phyloP scores from a whole-genome alignment of 2,329 filamentous ascomycete genomes.

The Penicillium brevicompactum region DNA sequence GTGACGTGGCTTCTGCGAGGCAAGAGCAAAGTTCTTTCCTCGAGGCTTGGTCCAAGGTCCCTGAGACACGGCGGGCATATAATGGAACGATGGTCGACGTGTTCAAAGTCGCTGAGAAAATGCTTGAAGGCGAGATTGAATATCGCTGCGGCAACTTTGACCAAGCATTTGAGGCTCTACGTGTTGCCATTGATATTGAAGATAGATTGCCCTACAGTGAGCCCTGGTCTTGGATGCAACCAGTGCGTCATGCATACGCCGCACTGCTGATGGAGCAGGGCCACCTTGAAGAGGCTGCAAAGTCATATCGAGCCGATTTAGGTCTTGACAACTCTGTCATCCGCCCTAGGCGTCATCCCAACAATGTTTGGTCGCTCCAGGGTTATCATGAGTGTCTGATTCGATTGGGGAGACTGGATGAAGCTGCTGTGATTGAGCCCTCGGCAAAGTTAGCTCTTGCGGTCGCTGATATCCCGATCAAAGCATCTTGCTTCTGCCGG shows the following conservation, averaged over 20 bases:
- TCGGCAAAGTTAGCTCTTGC: slow-evolving; percentile 55
- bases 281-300: slow-evolving; percentile 54
- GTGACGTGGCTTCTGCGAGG: slow-evolving; percentile 55
- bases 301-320: slow-evolving; percentile 61
- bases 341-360: slow-evolving; percentile 64
- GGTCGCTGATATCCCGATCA: slow-evolving; percentile 60
- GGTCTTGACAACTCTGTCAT: slow-evolving; percentile 61
- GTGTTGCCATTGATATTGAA: slow-evolving; percentile 59
- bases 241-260: slow-evolving; percentile 68
- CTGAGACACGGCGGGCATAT: slow-evolving; percentile 63
- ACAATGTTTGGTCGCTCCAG: slow-evolving; percentile 73
- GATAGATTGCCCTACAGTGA: slow-evolving; percentile 69
- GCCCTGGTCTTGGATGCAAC: slow-evolving; percentile 79
- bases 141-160: slow-evolving; percentile 64
- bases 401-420: slow-evolving; percentile 51
- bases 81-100: slow-evolving; percentile 67
- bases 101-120: slow-evolving; percentile 60
- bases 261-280: slow-evolving; percentile 69
- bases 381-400: slow-evolving; percentile 70
- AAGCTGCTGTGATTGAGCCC: slow-evolving; percentile 49
- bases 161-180: slow-evolving; percentile 60
- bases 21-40: slow-evolving; percentile 54
- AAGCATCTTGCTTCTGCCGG: slow-evolving; percentile 60
- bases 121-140: slow-evolving; percentile 72
- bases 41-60: slow-evolving; percentile 55